These are phyloP conservation scores for Alloascoidea hylecoeti DNA, from an alignment of 805 yeast species.

Conservation along the genomic window DNA sequence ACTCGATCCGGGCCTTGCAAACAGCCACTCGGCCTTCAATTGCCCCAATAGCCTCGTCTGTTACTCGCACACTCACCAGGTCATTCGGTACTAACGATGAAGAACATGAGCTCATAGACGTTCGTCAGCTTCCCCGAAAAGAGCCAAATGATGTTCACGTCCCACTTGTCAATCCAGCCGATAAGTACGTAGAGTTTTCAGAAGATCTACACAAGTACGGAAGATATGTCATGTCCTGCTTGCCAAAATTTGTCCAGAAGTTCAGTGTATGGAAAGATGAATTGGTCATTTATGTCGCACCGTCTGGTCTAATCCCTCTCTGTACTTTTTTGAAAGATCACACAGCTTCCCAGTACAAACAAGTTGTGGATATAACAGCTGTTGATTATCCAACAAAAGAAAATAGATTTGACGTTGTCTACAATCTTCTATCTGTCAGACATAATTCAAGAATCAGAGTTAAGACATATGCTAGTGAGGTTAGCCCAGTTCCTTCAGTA, in stretches of 20 bases:
- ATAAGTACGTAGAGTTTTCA: conserved; percentile 46
- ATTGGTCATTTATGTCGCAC: conserved; percentile 61
- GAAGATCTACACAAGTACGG: conserved; percentile 78
- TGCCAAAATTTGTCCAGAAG: conserved; percentile 75
- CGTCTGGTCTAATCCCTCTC: conserved; percentile 61
- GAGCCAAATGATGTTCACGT: too few relatives aligned
- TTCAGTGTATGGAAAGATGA: conserved; percentile 89
- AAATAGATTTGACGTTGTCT: conserved; percentile 79
- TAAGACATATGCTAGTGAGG: conserved; percentile 78
- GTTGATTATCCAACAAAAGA: conserved; percentile 78
- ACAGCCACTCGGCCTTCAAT: too few relatives aligned
- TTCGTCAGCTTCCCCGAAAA: too few relatives aligned
- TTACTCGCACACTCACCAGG: too few relatives aligned
- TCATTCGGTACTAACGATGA: too few relatives aligned
- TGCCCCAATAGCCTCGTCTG: too few relatives aligned
- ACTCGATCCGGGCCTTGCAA: too few relatives aligned
- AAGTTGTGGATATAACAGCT: conserved; percentile 71
- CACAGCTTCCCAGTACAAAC: conserved; percentile 67
- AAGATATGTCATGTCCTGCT: conserved; percentile 55
- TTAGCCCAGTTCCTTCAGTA: conserved; percentile 67
- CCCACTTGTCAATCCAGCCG: conserved; percentile 71
- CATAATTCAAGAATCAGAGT: conserved; percentile 81
- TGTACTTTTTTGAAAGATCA: conserved; percentile 61
- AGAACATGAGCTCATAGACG: too few relatives aligned
- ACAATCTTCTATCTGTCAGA: conserved; percentile 67